Conservation (phyloP, 2,329 filamentous ascomycete species). For the Colletotrichum echinochloae region DNA sequence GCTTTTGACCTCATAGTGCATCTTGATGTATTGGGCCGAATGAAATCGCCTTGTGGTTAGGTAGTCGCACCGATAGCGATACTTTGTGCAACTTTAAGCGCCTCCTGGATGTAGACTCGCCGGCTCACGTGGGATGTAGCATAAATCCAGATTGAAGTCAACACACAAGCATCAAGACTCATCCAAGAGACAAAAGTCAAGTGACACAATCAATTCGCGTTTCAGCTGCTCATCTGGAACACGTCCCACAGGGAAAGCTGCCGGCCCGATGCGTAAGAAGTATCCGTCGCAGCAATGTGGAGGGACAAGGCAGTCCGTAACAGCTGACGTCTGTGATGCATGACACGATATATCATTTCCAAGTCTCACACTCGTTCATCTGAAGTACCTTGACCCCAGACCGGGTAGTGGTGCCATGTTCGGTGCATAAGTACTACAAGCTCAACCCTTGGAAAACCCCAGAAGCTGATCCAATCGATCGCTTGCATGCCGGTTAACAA, state of each 20-base stretch:
- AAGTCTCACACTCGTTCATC: conserved; percentile 20
- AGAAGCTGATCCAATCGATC: neutral
- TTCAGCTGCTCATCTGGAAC: neutral
- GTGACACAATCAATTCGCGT: neutral
- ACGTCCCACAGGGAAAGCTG: neutral
- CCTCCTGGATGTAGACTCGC: neutral
- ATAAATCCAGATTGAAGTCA: neutral
- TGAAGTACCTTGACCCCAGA: conserved; percentile 15
- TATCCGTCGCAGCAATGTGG: neutral
- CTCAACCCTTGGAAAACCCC: neutral
- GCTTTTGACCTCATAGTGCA: neutral
- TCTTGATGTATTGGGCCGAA: neutral
- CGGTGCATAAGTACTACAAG: neutral
- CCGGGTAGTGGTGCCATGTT: neutral
- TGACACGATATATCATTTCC: neutral
- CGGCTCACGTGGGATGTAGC: neutral
- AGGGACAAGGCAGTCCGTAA: neutral
- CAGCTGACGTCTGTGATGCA: neutral
- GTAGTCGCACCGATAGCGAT: neutral
- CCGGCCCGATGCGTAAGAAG: neutral
- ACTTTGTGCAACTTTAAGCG: neutral
- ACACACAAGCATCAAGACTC: neutral
- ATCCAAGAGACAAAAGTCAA: too few species aligned
- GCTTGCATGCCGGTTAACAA: neutral
- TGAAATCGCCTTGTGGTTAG: neutral